Evolutionary conservation across 1,284 basidiomycete species (phyloP).

Genomic region (Stygiomarasmius scandens): DNA sequence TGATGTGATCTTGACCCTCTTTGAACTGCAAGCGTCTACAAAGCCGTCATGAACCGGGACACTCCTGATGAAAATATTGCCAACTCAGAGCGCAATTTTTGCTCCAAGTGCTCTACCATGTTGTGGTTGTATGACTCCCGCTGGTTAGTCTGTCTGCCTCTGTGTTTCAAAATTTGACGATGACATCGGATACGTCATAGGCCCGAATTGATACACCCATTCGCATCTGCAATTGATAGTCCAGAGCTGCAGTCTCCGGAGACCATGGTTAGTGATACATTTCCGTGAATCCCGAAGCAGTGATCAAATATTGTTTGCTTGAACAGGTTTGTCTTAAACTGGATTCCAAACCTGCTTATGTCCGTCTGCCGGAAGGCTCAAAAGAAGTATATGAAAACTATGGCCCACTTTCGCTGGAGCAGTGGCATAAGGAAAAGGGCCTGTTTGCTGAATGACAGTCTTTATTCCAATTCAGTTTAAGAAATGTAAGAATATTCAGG

Average conservation of each 20-base stretch:
- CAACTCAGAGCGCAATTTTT: conserved; percentile 59
- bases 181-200: too few species aligned
- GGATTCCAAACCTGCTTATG: conserved; percentile 57
- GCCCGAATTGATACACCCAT: conserved; percentile 64
- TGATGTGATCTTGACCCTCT: background rate
- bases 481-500: too few species aligned
- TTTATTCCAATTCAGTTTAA: too few species aligned
- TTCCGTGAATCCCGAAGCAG: background rate
- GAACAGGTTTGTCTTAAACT: conserved; percentile 48
- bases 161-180: background rate
- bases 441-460: conserved; percentile 44
- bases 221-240: conserved; percentile 61
- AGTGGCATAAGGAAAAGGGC: conserved; percentile 56
- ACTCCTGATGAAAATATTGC: conserved; percentile 48
- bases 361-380: conserved; percentile 58
- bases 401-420: conserved; percentile 47
- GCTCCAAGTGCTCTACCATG: conserved; percentile 60
- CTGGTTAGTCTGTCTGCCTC: conserved; percentile 39
- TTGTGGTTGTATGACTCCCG: conserved; percentile 57
- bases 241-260: conserved; percentile 49
- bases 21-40: conserved; percentile 47
- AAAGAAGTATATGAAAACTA: conserved; percentile 49
- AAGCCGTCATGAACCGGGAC: conserved; percentile 55
- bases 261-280: conserved; percentile 43
- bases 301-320: background rate